Base-by-base conservation (phyloP, 192 early-diverging fungal species). In the Umbelopsis vinacea region DNA sequence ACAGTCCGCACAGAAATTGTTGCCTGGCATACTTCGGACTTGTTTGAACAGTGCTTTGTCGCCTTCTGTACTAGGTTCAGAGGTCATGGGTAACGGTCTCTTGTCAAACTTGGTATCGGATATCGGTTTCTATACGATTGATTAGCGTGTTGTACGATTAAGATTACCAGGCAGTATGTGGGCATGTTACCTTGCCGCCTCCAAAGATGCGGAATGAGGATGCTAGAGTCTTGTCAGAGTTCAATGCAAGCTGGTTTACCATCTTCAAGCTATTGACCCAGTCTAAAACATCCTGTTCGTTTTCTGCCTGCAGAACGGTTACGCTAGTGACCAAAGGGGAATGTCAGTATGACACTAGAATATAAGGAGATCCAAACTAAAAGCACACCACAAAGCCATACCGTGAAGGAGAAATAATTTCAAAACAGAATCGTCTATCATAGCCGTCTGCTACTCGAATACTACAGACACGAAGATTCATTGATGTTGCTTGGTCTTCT, bases 401-500 rank as follows among this genome's bases (percentile, higher is more conserved):
- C 89, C 79, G 86, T 75, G 87, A 89, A 8, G 94, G 92, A 0
- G 92, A 91, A 55, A 95, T 91, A n/a, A 95, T 81, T 53, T 93
- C 92, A 84, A 95, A 95, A 40, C 88, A 87, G 67, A 90, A 90
- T 29, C 92, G 86, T 21, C 92, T 85, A 74, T 95, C 94, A 17
- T 84, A 84, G 33, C 80, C 74, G 43, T 84, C 80, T 7, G 86
- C 82, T 0, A 73, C 82, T 66, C 90, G 91, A 66, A 94, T 89
- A 83, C 87, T 91, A 63, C 92, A 93, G 4, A 95, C 84, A 26
- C 92, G 87, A 57, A 95, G 71, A 50, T 91, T 89, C 68, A 93
- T 88, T 0, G 85, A 72, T 46, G 78, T 82, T 4, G 78, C 68
- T 33, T 88, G 79, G 50, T 89, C 86, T 29, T 88, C 88, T 26